A percentile compares a stretch with the other conserved stretches of the same genome.
phyloP scores from a whole-genome alignment of 139 green algal genomes.

The Nannochloris sp. region DNA sequence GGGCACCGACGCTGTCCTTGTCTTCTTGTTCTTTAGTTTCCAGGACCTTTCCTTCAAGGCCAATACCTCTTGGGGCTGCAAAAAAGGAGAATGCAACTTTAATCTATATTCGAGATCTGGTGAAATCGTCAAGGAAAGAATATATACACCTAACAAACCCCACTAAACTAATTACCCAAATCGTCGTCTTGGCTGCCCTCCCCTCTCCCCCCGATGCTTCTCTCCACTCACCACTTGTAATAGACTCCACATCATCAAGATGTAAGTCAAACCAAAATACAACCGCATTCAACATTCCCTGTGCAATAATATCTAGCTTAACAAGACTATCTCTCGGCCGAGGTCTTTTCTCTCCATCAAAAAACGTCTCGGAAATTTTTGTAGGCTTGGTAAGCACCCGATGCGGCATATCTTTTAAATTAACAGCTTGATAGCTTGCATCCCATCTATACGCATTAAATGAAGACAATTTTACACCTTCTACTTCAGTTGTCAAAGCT shows the following conservation, averaged over 20 bases:
- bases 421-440: slow-evolving; percentile 41
- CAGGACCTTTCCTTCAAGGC: background rate
- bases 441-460: slow-evolving; percentile 76
- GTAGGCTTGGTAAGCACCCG: slow-evolving; percentile 50
- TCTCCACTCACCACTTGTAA: slow-evolving; percentile 48
- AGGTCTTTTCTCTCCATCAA: slow-evolving; percentile 35
- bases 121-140: no score
- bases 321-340: slow-evolving; percentile 47
- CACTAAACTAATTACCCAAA: no score
- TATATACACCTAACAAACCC: no score
- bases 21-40: background rate
- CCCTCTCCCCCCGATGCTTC: no score
- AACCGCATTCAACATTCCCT: slow-evolving; percentile 63
- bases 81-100: background rate
- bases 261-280: slow-evolving; percentile 78
- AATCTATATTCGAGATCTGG: no score
- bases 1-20: background rate
- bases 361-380: slow-evolving; percentile 51
- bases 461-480: slow-evolving; percentile 49
- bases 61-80: background rate
- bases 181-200: no score
- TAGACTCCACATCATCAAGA: slow-evolving; percentile 55
- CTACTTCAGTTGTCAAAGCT: slow-evolving; percentile 26
- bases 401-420: slow-evolving; percentile 48
- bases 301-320: slow-evolving; percentile 41